Conservation (phyloP, 352 stramenopile species). For the Globisporangium polare region DNA sequence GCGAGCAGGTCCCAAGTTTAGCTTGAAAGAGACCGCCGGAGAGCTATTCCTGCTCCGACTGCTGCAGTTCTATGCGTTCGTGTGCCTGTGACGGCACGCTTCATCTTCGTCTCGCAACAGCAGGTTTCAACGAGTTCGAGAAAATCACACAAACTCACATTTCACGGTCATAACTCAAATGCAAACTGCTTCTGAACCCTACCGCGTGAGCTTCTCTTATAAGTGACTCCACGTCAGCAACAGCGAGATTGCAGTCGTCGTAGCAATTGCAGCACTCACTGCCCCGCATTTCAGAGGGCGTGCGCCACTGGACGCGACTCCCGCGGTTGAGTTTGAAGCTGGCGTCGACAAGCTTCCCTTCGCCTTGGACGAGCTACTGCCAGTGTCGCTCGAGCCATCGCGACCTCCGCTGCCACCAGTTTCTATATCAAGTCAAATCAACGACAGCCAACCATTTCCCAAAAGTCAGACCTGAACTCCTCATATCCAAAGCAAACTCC, state of each 20-base stretch:
- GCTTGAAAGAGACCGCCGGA: background rate
- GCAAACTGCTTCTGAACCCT: background rate
- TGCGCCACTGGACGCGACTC: background rate
- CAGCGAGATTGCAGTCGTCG: background rate
- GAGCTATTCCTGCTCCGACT: background rate
- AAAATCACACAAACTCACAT: background rate
- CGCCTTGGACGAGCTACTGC: constrained; percentile 2
- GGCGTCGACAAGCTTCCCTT: background rate
- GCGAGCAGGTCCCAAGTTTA: background rate
- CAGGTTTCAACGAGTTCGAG: background rate
- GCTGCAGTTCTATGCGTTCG: background rate
- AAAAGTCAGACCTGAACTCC: background rate
- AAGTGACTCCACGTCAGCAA: background rate
- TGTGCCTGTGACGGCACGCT: background rate
- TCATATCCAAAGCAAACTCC: background rate
- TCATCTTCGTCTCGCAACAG: too few species aligned
- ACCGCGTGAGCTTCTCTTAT: background rate
- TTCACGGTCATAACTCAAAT: background rate
- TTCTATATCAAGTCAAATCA: background rate
- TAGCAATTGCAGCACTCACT: background rate
- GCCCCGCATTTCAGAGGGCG: background rate
- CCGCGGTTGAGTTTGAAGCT: background rate
- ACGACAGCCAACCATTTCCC: background rate
- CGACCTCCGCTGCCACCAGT: constrained; percentile 12
- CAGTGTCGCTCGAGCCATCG: constrained; percentile 4